These are phyloP conservation scores for Corymbia calophylla DNA, from an alignment of 441 rosid species.

Conservation along the genomic window DNA sequence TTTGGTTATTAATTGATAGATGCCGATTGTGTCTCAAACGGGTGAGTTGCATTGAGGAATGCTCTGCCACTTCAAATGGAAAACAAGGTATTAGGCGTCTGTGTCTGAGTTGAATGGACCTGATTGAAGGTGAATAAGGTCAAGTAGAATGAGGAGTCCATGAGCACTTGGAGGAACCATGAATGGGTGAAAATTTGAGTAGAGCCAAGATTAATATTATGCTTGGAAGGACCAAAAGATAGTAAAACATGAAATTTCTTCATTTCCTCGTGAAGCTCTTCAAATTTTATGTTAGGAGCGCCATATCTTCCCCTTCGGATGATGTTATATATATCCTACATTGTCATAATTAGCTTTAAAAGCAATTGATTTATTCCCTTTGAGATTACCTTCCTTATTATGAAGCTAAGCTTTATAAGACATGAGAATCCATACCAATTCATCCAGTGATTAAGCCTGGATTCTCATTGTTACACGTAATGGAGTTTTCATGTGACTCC, in stretches of 20 bases:
- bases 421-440: neutral
- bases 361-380: neutral
- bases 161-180: neutral
- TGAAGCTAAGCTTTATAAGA: neutral
- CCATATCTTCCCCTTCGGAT: neutral
- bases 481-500: neutral
- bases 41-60: neutral
- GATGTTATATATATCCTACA: neutral
- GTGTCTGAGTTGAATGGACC: neutral
- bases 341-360: neutral
- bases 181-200: too few relatives aligned
- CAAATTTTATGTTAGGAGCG: neutral
- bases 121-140: neutral
- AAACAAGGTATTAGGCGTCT: neutral
- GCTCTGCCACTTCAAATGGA: neutral
- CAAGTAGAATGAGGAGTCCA: neutral
- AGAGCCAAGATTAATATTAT: too few relatives aligned
- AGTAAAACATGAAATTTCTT: neutral
- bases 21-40: neutral
- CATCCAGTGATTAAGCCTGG: neutral
- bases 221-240: too few relatives aligned
- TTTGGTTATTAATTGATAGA: neutral
- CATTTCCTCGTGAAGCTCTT: neutral
- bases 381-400: neutral
- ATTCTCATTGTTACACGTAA: neutral